Conservation (phyloP, 331 rosid genomes). For the Pyracantha coccinea region DNA sequence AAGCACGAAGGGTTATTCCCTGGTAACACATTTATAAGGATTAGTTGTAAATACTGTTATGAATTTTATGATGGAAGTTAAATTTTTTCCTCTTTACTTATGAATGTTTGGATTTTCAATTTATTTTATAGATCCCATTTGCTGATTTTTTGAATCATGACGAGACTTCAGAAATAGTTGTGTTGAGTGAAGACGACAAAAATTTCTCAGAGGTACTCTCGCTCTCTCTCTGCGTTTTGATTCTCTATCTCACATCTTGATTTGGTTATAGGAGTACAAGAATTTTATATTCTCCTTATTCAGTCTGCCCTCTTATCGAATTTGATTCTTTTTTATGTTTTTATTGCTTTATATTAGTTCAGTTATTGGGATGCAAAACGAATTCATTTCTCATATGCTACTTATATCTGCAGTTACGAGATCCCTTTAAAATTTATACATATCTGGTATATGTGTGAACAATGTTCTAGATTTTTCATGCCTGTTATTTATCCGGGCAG, state of each 20-base stretch:
- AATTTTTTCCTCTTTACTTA: neutral
- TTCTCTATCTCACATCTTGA: neutral
- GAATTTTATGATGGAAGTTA: neutral
- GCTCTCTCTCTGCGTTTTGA: neutral
- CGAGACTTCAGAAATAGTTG: slow-evolving; percentile 54
- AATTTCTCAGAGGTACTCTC: slow-evolving; percentile 52
- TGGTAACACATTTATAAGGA: slow-evolving; percentile 45
- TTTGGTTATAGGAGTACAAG: neutral
- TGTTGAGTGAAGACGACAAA: slow-evolving; percentile 55
- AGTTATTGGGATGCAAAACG: neutral
- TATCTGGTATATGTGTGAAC: neutral
- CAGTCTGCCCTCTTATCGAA: neutral
- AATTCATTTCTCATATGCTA: neutral
- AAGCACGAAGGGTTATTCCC: slow-evolving; percentile 58
- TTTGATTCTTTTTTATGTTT: neutral
- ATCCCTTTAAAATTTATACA: neutral
- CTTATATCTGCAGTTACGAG: neutral
- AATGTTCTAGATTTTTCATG: neutral
- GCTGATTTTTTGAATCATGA: slow-evolving; percentile 82
- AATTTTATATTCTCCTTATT: neutral
- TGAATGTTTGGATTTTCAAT: slow-evolving; percentile 4
- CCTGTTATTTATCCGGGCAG: slow-evolving; percentile 31
- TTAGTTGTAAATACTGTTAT: neutral
- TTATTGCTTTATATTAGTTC: neutral
- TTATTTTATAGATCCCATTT: slow-evolving; percentile 59